Base-by-base conservation (phyloP, 1,139 yeast genomes). In the Candida albicans region DNA sequence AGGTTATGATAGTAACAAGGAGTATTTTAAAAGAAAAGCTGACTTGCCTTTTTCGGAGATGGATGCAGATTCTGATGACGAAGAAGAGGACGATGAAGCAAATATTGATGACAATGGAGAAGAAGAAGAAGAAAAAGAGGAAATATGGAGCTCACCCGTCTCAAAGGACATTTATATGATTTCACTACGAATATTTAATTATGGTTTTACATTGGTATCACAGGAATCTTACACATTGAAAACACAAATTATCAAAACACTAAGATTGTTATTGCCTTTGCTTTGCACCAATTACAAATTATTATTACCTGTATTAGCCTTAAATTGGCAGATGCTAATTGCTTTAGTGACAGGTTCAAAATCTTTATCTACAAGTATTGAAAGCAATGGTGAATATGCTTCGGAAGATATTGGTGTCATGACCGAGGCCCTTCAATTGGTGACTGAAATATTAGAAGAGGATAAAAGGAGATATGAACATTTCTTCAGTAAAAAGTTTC, bases 151-250 rank as follows among this genome's bases (percentile, higher is more conserved):
- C 0, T 84, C 91, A 0, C 79, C 81, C 0, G 67, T 90, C 1
- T 87, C 95, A 0, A 67, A 74, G 37, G 62, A 73, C 2, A 67
- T 83, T 0, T 90, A 87, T 57, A 59, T 66, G 37, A 67, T 84
- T 2, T 65, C 86, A 0, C 79, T 82, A 42, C 78, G 79, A 45
- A 81, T 93, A 8, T 73, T 82, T 45, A 76, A 72, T 10, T 88
- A 89, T 56, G 84, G 95, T 2, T 84, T 87, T 46, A 64, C 86
- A 45, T 70, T 89, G 41, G 62, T 89, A 32, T 80, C 89, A 2
- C 95, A 88, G 52, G 80, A 81, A 1, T 84, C 95, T 0, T 61
- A 73, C 6, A 62, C 70, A 2, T 63, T 91, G 27, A 77, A 80
- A 40, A 58, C 76, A 9, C 82, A 79, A 47, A 74, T 89, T 7